Conservation (phyloP, 306 rosid genomes). For the barrel medic (Medicago truncatula) region DNA sequence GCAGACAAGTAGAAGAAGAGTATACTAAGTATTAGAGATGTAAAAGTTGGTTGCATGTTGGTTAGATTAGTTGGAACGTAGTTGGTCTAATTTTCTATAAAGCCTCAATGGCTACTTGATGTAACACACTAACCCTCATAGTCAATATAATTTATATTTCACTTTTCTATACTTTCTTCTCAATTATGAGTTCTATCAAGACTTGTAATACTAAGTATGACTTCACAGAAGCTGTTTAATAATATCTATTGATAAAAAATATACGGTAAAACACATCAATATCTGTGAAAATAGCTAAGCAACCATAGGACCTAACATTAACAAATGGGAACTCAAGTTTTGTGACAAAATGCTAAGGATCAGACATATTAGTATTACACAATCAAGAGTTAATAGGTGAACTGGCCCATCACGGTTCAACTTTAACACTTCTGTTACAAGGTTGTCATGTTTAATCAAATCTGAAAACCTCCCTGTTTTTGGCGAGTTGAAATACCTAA, state of each 20-base stretch:
- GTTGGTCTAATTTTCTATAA: background rate
- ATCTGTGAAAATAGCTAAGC: no score
- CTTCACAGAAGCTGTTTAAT: conserved; percentile 10
- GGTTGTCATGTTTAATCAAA: background rate
- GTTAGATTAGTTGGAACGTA: conserved; percentile 14
- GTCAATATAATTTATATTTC: no score
- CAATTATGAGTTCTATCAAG: conserved; percentile 11
- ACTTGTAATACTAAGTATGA: conserved; percentile 48
- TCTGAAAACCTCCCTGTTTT: conserved; percentile 5
- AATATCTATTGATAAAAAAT: conserved; percentile 15
- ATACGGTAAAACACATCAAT: conserved; percentile 21
- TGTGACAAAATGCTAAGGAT: conserved; percentile 11
- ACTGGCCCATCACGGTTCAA: conserved; percentile 13
- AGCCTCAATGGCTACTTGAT: conserved; percentile 55
- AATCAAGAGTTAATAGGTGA: background rate
- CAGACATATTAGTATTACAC: conserved; percentile 15
- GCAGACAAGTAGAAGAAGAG: conserved; percentile 44
- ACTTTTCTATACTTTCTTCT: conserved; percentile 86
- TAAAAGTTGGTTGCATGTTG: conserved; percentile 12
- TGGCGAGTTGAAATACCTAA: background rate
- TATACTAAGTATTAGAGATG: conserved; percentile 49
- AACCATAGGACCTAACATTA: background rate
- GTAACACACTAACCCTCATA: no score
- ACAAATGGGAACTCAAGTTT: conserved; percentile 28
- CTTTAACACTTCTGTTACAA: conserved; percentile 3